Conservation (phyloP, 768 basidiomycete genomes). For the Butyriboletus loyo region DNA sequence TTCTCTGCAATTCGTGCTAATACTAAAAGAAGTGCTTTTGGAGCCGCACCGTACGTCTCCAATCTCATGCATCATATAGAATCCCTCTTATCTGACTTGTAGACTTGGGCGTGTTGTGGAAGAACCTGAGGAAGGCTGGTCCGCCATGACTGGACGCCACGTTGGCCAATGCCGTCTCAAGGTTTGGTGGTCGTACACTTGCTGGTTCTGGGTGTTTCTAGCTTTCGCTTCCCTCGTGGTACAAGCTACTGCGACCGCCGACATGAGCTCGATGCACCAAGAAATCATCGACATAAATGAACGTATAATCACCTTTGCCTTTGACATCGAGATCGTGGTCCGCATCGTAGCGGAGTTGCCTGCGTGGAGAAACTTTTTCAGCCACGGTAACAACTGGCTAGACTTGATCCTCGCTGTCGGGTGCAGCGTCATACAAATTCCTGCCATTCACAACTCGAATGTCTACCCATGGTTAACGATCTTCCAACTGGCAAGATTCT, state of each 20-base stretch:
- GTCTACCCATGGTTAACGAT: slow-evolving; percentile 89
- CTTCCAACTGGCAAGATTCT: slow-evolving; percentile 84
- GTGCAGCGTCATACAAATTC: slow-evolving; percentile 81
- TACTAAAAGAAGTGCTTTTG: slow-evolving; percentile 90
- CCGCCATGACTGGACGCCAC: slow-evolving; percentile 43
- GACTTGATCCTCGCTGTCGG: slow-evolving; percentile 75
- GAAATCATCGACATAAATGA: slow-evolving; percentile 62
- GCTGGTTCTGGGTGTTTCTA: slow-evolving; percentile 73
- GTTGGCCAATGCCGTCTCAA: slow-evolving; percentile 48
- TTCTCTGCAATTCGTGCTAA: slow-evolving; percentile 85
- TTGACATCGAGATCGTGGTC: slow-evolving; percentile 85
- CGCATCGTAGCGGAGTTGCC: slow-evolving; percentile 71
- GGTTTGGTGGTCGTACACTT: slow-evolving; percentile 53
- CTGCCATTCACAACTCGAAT: slow-evolving; percentile 57
- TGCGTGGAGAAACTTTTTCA: slow-evolving; percentile 79
- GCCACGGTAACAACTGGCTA: slow-evolving; percentile 57
- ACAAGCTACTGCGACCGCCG: slow-evolving; percentile 65
- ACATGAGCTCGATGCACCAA: slow-evolving; percentile 45
- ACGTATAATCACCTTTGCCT: slow-evolving; percentile 72
- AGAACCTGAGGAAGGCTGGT: slow-evolving; percentile 65
- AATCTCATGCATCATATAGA: background rate
- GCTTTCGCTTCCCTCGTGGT: slow-evolving; percentile 68
- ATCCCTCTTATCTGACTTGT: background rate
- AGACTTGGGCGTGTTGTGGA: slow-evolving; percentile 44
- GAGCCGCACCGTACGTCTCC: slow-evolving; percentile 48